A percentile compares a stretch with the other conserved stretches of the same genome.
phyloP scores from a whole-genome alignment of 1,284 basidiomycete species.

The Cutaneotrichosporon cavernicola region DNA sequence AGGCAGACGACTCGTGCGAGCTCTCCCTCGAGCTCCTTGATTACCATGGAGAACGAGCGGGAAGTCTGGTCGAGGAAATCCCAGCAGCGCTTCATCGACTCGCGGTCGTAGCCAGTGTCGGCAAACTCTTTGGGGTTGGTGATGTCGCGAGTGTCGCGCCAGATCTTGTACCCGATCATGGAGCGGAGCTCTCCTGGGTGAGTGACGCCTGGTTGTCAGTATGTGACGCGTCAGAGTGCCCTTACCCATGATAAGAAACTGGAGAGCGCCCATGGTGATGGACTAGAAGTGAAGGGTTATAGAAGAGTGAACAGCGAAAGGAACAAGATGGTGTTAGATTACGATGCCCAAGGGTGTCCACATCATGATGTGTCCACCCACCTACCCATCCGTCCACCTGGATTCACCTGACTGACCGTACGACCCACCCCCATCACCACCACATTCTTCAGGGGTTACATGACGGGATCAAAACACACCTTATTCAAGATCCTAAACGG shows the following conservation, averaged over 20 bases:
- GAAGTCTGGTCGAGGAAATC: conserved; percentile 83
- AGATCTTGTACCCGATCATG: conserved; percentile 74
- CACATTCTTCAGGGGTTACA: no score
- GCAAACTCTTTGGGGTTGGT: conserved; percentile 66
- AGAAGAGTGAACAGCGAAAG: background rate
- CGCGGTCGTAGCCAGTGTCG: conserved; percentile 77
- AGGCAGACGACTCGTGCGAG: conserved; percentile 87
- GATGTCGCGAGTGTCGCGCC: conserved; percentile 77
- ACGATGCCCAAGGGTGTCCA: no score
- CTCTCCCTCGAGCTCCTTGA: conserved; percentile 95
- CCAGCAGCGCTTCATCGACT: conserved; percentile 88
- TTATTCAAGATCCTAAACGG: background rate
- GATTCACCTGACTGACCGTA: no score
- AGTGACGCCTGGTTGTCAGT: conserved; percentile 32
- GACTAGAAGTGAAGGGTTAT: background rate
- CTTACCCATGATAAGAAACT: conserved; percentile 41
- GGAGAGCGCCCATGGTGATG: conserved; percentile 39
- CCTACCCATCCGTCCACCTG: no score
- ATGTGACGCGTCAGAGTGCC: background rate
- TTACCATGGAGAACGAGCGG: conserved; percentile 87
- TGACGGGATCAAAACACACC: no score
- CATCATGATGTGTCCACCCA: no score
- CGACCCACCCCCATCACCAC: no score
- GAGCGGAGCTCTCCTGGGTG: conserved; percentile 69
- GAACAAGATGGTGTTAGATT: background rate